These are phyloP conservation scores for Diaporthe australafricana DNA, from an alignment of 2,329 filamentous ascomycete genomes.

Conservation along the genomic window DNA sequence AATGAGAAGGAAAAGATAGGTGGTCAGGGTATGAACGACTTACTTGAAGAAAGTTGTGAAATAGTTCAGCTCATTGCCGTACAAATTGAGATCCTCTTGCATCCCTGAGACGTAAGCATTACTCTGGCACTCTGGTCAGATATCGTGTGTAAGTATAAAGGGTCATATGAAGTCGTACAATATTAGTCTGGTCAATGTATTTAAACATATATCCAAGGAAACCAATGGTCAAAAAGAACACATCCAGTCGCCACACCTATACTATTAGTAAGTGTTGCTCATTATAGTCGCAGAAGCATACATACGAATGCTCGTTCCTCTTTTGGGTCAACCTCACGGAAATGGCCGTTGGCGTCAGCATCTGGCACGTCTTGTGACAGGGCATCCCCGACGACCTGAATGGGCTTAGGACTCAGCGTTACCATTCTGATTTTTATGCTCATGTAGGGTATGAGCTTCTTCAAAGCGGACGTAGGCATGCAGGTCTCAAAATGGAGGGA, in stretches of 20 bases:
- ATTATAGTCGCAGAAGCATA: neutral
- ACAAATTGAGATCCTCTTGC: slow-evolving; percentile 28
- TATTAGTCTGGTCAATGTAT: slow-evolving; percentile 32
- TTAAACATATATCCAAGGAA: slow-evolving; percentile 36
- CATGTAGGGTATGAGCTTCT: no score
- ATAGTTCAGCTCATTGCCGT: slow-evolving; percentile 32
- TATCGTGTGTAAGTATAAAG: no score
- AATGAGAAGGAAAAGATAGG: neutral
- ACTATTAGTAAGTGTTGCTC: neutral
- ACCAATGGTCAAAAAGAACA: slow-evolving; percentile 25
- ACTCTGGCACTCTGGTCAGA: neutral
- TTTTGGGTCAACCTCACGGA: neutral
- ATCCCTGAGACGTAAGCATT: slow-evolving; percentile 33
- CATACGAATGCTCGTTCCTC: slow-evolving; percentile 30
- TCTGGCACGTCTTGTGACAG: neutral
- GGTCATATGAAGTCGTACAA: neutral
- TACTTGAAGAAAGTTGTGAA: slow-evolving; percentile 35
- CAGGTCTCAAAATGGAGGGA: no score
- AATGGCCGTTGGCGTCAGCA: neutral
- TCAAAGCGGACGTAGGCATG: no score
- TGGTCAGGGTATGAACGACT: neutral
- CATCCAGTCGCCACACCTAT: slow-evolving; percentile 27
- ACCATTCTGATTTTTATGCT: neutral
- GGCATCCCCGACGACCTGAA: neutral
- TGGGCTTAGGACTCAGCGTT: neutral